Base-by-base conservation (phyloP, 2,329 filamentous ascomycete species). In the Ophiostoma fasciatum region DNA sequence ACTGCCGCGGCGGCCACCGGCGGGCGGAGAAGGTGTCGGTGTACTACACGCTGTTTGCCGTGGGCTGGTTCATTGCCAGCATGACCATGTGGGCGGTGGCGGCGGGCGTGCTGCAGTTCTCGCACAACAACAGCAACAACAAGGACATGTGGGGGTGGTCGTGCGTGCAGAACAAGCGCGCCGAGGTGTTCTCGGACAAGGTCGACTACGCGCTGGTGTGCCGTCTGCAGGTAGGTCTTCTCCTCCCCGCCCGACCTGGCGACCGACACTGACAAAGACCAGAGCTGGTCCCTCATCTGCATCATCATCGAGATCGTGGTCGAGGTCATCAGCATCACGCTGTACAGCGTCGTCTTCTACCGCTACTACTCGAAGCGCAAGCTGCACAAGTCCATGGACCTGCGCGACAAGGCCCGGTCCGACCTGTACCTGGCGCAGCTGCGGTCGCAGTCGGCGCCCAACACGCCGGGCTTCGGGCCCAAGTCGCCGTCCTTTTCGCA, bases 111-210 rank as follows among this genome's bases (percentile, higher is more conserved):
- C 72, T 94, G 49, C 85, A 96, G 54, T 72, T 80, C 49, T 74
- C 75, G 39, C 81, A 78, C 54, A 71, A 74, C 49, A 81, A 70
- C 52, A 74, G 73, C 51, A 62, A 73, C 45, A 82, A 81, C 51
- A 75, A 94, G 58, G 90, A 98, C 57, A 73, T 98, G 58, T 98
- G 90, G 90, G 87, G 88, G 41, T 98, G 90, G 90, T 75, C 84
- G n/a, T 98, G 90, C 57, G 79, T 87, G 39, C 71, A 93, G 50
- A 96, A 94, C 57, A 74, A 78, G 45, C 77, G 88, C 42, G 64
- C 77, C 37, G 60, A 84, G 34, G 62, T 94, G 36, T 96, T 88
- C 56, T 54, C 74, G 42, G 66, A 87, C 38, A 77, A 90, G 49
- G 72, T 98, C 48, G 69, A 90, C 59, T 98, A 96, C 59, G 74